Conservation (phyloP, 2,329 filamentous ascomycete genomes). For the Dothistroma septosporum region DNA sequence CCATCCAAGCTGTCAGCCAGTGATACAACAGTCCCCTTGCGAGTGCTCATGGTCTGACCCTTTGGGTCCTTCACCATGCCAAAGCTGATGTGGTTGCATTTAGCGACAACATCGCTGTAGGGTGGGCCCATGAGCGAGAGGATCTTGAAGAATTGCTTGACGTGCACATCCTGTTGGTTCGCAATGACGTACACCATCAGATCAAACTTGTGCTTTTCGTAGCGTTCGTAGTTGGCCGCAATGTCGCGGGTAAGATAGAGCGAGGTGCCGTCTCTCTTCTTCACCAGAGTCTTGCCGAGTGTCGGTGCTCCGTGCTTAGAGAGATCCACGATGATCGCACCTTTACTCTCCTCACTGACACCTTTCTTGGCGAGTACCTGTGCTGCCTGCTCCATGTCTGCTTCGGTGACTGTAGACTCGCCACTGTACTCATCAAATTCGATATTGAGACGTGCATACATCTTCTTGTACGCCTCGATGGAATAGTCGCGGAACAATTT, state of each 20-base stretch:
- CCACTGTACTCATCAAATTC: conserved; percentile 64
- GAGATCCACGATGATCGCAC: conserved; percentile 65
- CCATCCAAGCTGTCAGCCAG: conserved; percentile 49
- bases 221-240: conserved; percentile 60
- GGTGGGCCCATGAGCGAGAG: conserved; percentile 59
- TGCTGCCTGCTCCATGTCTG: conserved; percentile 60
- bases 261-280: conserved; percentile 64
- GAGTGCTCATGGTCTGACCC: conserved; percentile 58
- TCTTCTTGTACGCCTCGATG: conserved; percentile 61
- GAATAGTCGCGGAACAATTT: conserved; percentile 60
- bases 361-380: conserved; percentile 56
- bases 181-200: conserved; percentile 67
- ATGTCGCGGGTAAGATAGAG: conserved; percentile 68
- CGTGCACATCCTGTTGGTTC: conserved; percentile 60
- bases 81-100: conserved; percentile 62
- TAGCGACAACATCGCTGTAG: conserved; percentile 50
- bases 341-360: conserved; percentile 61
- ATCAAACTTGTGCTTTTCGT: conserved; percentile 59
- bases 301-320: conserved; percentile 64
- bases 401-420: conserved; percentile 62
- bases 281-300: conserved; percentile 62
- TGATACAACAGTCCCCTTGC: conserved; percentile 52
- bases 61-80: conserved; percentile 54
- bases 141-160: conserved; percentile 63
- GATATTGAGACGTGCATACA: conserved; percentile 62